These are phyloP conservation scores for Phylloporus sp. DNA, from an alignment of 1,284 basidiomycete species.

Conservation along the genomic window DNA sequence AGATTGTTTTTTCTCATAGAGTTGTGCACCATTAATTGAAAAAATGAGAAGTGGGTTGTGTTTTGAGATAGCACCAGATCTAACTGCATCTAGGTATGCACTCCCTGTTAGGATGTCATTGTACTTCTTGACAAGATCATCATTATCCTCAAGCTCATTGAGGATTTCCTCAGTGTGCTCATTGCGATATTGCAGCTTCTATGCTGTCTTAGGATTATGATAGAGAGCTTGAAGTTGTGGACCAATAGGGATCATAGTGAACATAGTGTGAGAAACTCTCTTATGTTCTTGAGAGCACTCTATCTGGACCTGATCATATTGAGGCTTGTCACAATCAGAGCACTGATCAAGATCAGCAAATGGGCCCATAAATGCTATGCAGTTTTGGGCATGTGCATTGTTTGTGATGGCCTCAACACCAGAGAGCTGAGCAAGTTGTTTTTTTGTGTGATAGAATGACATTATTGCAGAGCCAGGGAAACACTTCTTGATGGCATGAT, in stretches of 20 bases:
- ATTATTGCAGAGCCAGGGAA: no score
- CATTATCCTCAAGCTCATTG: background rate
- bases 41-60: background rate
- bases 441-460: no score
- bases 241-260: background rate
- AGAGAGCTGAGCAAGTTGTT: no score
- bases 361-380: background rate
- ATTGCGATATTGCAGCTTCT: background rate
- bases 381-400: background rate
- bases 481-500: no score
- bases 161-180: background rate
- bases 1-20: background rate
- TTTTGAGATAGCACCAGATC: background rate
- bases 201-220: background rate
- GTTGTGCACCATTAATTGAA: slow-evolving; percentile 3
- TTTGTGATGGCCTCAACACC: background rate
- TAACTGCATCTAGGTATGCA: background rate
- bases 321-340: background rate
- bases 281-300: background rate
- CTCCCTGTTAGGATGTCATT: background rate
- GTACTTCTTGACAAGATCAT: background rate
- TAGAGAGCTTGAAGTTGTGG: background rate
- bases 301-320: background rate
- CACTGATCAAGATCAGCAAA: background rate
- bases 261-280: background rate